A percentile compares a stretch with the other conserved stretches of the same genome.
phyloP scores from a whole-genome alignment of 495 filamentous ascomycete genomes.

The Rostrohypoxylon terebratum region DNA sequence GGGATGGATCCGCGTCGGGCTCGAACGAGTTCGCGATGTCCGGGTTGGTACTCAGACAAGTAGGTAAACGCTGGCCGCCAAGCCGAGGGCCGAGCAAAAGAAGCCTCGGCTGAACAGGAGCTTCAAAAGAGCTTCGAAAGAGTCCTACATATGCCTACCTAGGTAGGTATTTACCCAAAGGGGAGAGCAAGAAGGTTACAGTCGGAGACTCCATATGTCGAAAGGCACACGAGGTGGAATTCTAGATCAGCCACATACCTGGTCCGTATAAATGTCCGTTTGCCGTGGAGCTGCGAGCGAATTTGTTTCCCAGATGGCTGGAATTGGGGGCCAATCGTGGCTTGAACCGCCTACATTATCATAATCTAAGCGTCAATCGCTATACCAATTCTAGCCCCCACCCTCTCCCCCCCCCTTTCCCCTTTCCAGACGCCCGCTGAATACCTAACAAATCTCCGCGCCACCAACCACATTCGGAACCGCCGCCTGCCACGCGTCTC shows the following conservation, averaged over 20 bases:
- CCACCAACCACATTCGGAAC: background rate
- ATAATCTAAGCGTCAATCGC: constrained; percentile 15
- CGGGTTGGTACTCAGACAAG: background rate
- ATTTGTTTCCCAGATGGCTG: constrained; percentile 12
- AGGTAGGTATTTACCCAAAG: too few species aligned
- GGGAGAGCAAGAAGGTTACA: background rate
- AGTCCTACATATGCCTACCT: background rate
- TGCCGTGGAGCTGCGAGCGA: constrained; percentile 3
- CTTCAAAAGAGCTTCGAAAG: background rate
- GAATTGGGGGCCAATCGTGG: constrained; percentile 35
- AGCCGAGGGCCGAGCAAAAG: background rate
- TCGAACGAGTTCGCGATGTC: constrained; percentile 9
- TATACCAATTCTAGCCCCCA: constrained; percentile 25
- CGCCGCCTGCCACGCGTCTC: constrained; percentile 23
- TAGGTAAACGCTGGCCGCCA: background rate
- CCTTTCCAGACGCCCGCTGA: constrained; percentile 3
- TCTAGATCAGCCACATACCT: background rate
- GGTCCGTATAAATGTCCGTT: background rate
- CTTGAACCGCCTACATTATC: constrained; percentile 15
- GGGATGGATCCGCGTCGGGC: background rate
- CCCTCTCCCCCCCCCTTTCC: background rate
- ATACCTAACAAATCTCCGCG: constrained; percentile 9
- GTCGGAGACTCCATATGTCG: background rate
- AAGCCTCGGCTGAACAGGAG: background rate
- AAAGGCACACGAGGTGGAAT: background rate